These are phyloP conservation scores for Calonectria pteridis DNA, from an alignment of 2,329 filamentous ascomycete genomes.

Conservation along the genomic window DNA sequence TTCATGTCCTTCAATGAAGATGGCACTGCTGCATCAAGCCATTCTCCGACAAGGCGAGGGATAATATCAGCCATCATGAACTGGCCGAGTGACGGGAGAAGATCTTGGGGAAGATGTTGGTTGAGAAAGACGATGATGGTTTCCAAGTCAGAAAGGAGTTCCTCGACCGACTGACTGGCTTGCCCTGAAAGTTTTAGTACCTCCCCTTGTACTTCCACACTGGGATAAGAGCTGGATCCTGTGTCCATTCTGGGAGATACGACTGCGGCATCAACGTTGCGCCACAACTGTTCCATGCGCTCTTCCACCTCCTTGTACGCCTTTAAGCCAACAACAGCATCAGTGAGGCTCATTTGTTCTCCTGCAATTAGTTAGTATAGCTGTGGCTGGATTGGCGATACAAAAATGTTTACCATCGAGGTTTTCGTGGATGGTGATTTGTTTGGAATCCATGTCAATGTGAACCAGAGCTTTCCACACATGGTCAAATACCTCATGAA, in stretches of 20 bases:
- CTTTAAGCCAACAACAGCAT: slow-evolving; percentile 68
- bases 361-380: slow-evolving; percentile 50
- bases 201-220: slow-evolving; percentile 57
- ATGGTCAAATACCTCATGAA: slow-evolving; percentile 74
- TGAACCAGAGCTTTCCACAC: slow-evolving; percentile 79
- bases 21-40: slow-evolving; percentile 84
- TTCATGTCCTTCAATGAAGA: slow-evolving; percentile 77
- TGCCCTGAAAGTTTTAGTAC: slow-evolving; percentile 58
- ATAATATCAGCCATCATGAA: slow-evolving; percentile 79
- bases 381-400: background rate
- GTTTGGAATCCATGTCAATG: slow-evolving; percentile 68
- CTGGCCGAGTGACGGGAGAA: slow-evolving; percentile 72
- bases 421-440: slow-evolving; percentile 67
- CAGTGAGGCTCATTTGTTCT: slow-evolving; percentile 64
- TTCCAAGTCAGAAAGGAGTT: slow-evolving; percentile 67
- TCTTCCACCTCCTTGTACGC: slow-evolving; percentile 72
- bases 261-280: slow-evolving; percentile 71
- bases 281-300: slow-evolving; percentile 71
- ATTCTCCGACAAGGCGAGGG: slow-evolving; percentile 76
- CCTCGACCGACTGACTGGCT: slow-evolving; percentile 59
- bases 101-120: slow-evolving; percentile 63
- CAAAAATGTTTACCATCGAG: slow-evolving; percentile 59
- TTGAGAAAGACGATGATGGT: slow-evolving; percentile 65
- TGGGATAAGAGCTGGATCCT: slow-evolving; percentile 50
- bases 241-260: slow-evolving; percentile 69